A percentile compares a stretch with the other conserved stretches of the same genome.
Evolutionary conservation across 345 rosid species (phyloP).

Genomic region (Toxicodendron radicans): DNA sequence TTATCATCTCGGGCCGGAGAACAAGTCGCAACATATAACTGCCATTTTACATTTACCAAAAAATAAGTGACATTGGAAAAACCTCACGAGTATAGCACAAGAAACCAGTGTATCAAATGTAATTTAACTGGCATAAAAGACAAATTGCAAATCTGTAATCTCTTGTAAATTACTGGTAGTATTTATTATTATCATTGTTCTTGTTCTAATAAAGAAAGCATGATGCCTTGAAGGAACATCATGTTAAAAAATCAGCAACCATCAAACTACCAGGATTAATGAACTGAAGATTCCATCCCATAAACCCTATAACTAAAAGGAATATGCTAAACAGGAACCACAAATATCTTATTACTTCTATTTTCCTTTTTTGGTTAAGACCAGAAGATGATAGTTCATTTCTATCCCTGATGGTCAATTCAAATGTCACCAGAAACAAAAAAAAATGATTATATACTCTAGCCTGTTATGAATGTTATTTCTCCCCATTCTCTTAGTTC

Average conservation of each 20-base stretch:
- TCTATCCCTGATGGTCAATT: neutral
- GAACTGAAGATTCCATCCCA: neutral
- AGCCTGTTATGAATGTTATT: neutral
- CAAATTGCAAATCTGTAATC: slow-evolving; percentile 1
- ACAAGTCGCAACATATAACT: slow-evolving; percentile 93
- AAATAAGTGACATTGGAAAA: no score
- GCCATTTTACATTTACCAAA: no score
- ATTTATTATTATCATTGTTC: neutral
- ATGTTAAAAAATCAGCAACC: neutral
- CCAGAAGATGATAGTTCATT: neutral
- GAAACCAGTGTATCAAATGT: neutral
- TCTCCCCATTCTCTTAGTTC: neutral
- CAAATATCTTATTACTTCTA: no score
- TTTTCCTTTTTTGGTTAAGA: neutral
- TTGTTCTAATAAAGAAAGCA: neutral
- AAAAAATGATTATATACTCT: neutral
- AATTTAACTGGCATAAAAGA: neutral
- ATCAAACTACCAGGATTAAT: neutral
- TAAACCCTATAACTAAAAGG: neutral
- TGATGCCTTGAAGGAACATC: neutral
- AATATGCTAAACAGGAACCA: neutral
- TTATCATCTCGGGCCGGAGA: slow-evolving; percentile 84
- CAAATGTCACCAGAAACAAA: neutral
- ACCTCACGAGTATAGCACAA: slow-evolving; percentile 1
- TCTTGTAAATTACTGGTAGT: neutral